These are phyloP conservation scores for Clitocybe nebularis DNA, from an alignment of 1,284 basidiomycete genomes.

Conservation along the genomic window DNA sequence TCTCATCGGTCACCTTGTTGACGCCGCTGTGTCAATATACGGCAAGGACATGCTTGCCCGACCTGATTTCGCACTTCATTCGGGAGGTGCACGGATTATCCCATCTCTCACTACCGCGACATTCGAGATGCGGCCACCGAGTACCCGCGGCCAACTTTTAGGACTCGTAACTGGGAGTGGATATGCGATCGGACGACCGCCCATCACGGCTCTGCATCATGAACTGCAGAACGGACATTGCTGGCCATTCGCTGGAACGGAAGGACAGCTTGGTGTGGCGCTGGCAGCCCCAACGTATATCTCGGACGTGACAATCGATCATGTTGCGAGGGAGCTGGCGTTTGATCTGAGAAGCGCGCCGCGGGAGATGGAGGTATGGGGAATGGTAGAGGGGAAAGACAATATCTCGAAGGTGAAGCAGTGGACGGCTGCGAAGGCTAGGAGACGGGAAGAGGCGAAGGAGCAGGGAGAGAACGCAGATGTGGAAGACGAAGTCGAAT, in stretches of 20 bases:
- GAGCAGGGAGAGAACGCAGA: conserved; percentile 30
- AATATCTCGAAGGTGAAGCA: conserved; percentile 58
- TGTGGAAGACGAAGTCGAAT: conserved; percentile 36
- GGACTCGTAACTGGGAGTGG: conserved; percentile 59
- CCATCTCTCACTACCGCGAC: conserved; percentile 80
- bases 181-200: conserved; percentile 69
- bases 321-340: conserved; percentile 76
- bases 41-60: conserved; percentile 77
- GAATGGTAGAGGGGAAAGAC: conserved; percentile 70
- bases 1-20: conserved; percentile 72
- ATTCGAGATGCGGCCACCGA: conserved; percentile 57
- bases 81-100: conserved; percentile 78
- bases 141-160: conserved; percentile 39
- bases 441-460: conserved; percentile 33
- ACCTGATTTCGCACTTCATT: conserved; percentile 84
- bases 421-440: conserved; percentile 42
- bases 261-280: conserved; percentile 80
- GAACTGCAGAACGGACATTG: conserved; percentile 82
- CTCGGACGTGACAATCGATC: conserved; percentile 84
- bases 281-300: conserved; percentile 70
- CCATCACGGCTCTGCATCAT: conserved; percentile 82
- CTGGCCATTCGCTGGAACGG: conserved; percentile 84
- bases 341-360: conserved; percentile 81
- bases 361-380: conserved; percentile 86
- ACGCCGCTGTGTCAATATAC: conserved; percentile 53